Percentiles rank a stretch among this genome's conserved stretches.
phyloP scores from a whole-genome alignment of 305 asterid genomes.

The Fraxinus latifolia region DNA sequence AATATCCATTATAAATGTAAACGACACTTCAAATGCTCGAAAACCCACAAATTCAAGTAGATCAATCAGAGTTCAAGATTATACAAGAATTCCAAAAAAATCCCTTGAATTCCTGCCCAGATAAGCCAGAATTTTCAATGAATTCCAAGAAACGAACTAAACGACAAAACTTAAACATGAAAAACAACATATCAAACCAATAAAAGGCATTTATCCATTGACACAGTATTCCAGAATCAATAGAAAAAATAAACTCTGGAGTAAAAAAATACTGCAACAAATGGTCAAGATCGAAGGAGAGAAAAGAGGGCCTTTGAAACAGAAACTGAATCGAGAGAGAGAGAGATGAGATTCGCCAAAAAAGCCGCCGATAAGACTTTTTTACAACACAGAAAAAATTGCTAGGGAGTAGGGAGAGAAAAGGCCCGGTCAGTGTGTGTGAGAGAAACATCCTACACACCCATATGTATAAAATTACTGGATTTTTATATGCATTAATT shows the following conservation, averaged over 20 bases:
- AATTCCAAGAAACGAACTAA: constrained; percentile 16
- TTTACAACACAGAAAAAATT: background rate
- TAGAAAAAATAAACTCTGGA: constrained; percentile 11
- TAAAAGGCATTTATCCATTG: constrained; percentile 3
- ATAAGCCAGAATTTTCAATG: constrained; percentile 18
- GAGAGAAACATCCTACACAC: background rate
- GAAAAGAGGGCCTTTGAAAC: constrained; percentile 32
- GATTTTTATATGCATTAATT: background rate
- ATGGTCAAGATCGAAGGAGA: constrained; percentile 19
- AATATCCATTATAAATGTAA: constrained; percentile 17
- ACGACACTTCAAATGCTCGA: constrained; percentile 15
- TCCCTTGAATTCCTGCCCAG: constrained; percentile 19
- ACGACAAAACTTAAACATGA: constrained; percentile 15
- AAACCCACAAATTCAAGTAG: constrained; percentile 9
- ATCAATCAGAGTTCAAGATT: constrained; percentile 25
- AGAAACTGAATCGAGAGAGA: constrained; percentile 26
- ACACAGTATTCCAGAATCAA: constrained; percentile 16
- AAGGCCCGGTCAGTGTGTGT: constrained; percentile 11
- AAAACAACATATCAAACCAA: constrained; percentile 17
- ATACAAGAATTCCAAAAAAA: background rate
- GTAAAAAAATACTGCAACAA: constrained; percentile 9
- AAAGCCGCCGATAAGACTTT: constrained; percentile 30
- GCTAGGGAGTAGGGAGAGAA: background rate
- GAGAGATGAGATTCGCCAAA: constrained; percentile 30
- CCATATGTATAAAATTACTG: background rate